These are phyloP conservation scores for Cyberlindnera lachancei DNA, from an alignment of 805 yeast species.

Conservation along the genomic window DNA sequence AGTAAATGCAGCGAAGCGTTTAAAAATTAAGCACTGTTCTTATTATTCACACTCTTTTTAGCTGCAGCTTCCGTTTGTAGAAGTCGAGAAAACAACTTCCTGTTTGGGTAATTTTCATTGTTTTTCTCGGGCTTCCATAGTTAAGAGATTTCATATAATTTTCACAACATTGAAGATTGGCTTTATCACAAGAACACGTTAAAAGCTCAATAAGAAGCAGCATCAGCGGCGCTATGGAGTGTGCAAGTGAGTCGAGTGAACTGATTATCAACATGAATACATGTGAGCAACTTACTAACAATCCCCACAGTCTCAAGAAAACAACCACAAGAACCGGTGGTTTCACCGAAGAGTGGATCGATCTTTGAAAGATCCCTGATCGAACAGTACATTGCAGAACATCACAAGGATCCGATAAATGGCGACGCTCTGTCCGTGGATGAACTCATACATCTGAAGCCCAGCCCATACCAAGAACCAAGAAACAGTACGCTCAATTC, in stretches of 20 bases:
- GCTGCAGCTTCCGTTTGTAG: too few relatives aligned
- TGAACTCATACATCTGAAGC: constrained; percentile 45
- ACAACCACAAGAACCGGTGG: constrained; percentile 60
- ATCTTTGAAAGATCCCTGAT: constrained; percentile 62
- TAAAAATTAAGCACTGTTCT: too few relatives aligned
- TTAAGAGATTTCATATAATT: too few relatives aligned
- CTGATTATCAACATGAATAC: not conserved
- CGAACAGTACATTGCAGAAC: constrained; percentile 51
- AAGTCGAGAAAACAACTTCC: too few relatives aligned
- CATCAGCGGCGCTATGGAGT: too few relatives aligned
- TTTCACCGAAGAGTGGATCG: constrained; percentile 63
- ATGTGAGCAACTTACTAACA: constrained; percentile 8
- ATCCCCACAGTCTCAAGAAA: constrained; percentile 53
- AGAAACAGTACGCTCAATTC: constrained; percentile 48
- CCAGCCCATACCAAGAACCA: constrained; percentile 27
- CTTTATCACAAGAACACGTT: too few relatives aligned
- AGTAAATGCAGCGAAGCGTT: too few relatives aligned
- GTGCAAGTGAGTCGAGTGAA: constrained; percentile 20
- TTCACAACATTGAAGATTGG: too few relatives aligned
- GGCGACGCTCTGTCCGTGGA: constrained; percentile 50
- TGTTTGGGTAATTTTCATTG: too few relatives aligned
- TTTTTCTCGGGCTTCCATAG: too few relatives aligned
- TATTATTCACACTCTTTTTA: too few relatives aligned
- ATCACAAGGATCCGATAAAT: constrained; percentile 70
- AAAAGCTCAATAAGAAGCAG: too few relatives aligned